Conservation (phyloP, 75 land plant genomes). For the Sequoiadendron giganteum region DNA sequence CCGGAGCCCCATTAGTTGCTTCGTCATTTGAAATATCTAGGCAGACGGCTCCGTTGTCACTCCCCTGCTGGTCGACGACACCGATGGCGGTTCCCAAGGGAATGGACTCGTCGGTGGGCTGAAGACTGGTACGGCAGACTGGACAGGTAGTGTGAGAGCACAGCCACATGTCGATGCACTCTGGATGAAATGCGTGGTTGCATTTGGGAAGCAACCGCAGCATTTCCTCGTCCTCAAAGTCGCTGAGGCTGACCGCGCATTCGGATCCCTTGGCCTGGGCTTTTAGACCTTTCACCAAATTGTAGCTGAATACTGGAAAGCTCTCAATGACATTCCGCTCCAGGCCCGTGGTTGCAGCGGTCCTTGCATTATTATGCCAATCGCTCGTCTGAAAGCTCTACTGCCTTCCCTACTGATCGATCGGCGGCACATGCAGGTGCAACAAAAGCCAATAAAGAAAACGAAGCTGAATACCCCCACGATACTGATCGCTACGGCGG, state of each 20-base stretch:
- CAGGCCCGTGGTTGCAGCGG: not conserved
- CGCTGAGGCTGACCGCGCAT: slow-evolving; percentile 36
- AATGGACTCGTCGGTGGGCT: not conserved
- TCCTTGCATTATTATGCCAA: not conserved
- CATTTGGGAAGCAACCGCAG: slow-evolving; percentile 34
- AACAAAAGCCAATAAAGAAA: slow-evolving; percentile 73
- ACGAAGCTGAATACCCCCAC: slow-evolving; percentile 53
- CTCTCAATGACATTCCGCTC: slow-evolving; percentile 1
- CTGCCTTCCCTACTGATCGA: not conserved
- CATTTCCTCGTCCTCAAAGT: slow-evolving; percentile 26
- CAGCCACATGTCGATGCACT: slow-evolving; percentile 41
- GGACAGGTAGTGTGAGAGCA: slow-evolving; percentile 39
- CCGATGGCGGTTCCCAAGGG: not conserved
- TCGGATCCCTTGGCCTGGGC: slow-evolving; percentile 19
- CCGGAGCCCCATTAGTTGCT: not conserved
- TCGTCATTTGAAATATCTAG: not conserved
- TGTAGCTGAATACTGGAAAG: slow-evolving; percentile 2
- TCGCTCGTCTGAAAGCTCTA: slow-evolving; percentile 14
- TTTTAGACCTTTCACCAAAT: not conserved
- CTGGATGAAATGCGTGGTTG: slow-evolving; percentile 33
- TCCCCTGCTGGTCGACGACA: not conserved
- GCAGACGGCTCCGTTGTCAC: not conserved
- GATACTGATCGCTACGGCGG: slow-evolving; percentile 60
- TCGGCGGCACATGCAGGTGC: slow-evolving; percentile 67
- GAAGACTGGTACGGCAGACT: slow-evolving; percentile 20